Evolutionary conservation across 495 filamentous ascomycete species (phyloP), one percentile per base, ranked within the genome.

Genomic region (Lentithecium fluviatile): DNA sequence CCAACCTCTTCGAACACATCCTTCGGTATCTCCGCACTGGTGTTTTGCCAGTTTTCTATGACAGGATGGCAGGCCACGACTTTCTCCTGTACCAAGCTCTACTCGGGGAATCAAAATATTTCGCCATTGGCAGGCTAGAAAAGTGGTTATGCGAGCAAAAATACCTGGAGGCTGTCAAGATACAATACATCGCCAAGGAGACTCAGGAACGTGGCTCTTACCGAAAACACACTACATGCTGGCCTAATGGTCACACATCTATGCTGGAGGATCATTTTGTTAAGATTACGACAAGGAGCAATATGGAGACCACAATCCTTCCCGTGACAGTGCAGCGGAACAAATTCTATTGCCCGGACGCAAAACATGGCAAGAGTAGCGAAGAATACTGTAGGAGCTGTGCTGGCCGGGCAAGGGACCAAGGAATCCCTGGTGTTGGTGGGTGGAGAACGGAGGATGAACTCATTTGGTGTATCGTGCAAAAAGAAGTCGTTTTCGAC

Each of bases 31-130:
- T 79, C 1, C 74, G 78, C 0, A 72, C 65, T 19, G 67, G 69
- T 2, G 64, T 67, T 2, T 66, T 72, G 17, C 78, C 78, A 0
- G 0, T 79, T 0, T 76, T 78, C 58, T 80, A 75, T 56, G 67
- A 74, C 56, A 46, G 49, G 19, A 25, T 29, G 23, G 71, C 61
- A 13, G 72, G 72, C 0, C 73, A 75, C 51, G 73, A 80, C 54
- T 56, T 71, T 37, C 66, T 52, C 10, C 29, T 70, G 45, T 78
- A 78, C 49, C 15, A 56, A 2, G 53, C 58, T 23, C 62, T 78
- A 0, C 49, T 76, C 0, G 58, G 57, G 3, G 71, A 77, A 43
- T 76, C 76, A 0, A 64, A 62, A 13, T 76, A 71, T 51, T 76
- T 77, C 50, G 50, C 64, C 12, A 71, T 79, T 32, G 13, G 17